A percentile compares a stretch with the other conserved stretches of the same genome.
These are phyloP conservation scores for Erythrobasidium hasegawianum DNA, from an alignment of 1,284 basidiomycete species.

Conservation along the genomic window DNA sequence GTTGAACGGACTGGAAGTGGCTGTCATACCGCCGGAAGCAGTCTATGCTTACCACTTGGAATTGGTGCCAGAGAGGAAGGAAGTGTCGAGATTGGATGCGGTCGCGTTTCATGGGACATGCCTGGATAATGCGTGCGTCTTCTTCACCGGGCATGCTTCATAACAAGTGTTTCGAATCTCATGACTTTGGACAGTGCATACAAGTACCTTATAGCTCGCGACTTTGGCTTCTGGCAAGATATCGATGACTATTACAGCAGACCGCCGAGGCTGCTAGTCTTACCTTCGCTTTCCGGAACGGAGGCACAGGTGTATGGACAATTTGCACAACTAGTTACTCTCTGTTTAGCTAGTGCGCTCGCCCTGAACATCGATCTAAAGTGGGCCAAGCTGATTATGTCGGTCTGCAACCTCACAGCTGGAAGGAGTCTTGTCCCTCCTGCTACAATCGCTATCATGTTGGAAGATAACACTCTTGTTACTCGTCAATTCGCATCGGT, in stretches of 20 bases:
- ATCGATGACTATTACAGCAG: slow-evolving; percentile 38
- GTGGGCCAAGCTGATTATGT: too few species aligned
- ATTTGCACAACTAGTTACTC: slow-evolving; percentile 10
- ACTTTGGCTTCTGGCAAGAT: slow-evolving; percentile 41
- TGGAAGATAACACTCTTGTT: slow-evolving; percentile 8
- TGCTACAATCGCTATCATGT: slow-evolving; percentile 2
- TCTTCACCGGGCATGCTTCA: neutral
- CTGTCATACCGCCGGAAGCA: slow-evolving; percentile 14
- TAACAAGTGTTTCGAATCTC: neutral
- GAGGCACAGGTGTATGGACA: slow-evolving; percentile 13
- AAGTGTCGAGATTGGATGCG: slow-evolving; percentile 2
- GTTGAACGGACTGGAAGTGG: slow-evolving; percentile 14
- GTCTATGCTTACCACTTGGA: slow-evolving; percentile 26
- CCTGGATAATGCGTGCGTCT: slow-evolving; percentile 15
- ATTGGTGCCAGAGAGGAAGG: slow-evolving; percentile 1
- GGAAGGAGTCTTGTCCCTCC: slow-evolving; percentile 15
- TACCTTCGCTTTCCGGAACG: slow-evolving; percentile 15
- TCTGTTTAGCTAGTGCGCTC: slow-evolving; percentile 14
- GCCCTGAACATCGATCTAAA: neutral
- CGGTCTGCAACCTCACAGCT: too few species aligned
- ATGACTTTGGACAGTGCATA: neutral
- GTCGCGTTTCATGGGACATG: slow-evolving; percentile 27
- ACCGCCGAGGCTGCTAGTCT: slow-evolving; percentile 32
- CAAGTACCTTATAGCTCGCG: slow-evolving; percentile 18
- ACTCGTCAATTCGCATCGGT: slow-evolving; percentile 14